Evolutionary conservation across 1,284 basidiomycete species (phyloP).

Genomic region (Malassezia arunalokei): DNA sequence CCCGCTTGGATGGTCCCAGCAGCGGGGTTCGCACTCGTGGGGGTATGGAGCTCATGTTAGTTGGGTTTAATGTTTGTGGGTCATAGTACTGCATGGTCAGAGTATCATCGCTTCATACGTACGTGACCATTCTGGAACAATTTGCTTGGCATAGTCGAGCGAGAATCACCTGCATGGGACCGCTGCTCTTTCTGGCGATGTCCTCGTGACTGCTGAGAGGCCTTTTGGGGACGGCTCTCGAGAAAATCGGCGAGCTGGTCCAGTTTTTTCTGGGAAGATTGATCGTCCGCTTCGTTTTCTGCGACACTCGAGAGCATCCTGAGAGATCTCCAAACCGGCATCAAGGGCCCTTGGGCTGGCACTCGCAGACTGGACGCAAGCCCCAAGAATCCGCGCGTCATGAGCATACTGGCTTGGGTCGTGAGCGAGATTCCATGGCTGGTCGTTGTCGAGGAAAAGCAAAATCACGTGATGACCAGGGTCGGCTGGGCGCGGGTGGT

Average conservation of each 20-base stretch:
- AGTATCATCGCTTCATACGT: neutral
- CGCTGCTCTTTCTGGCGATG: neutral
- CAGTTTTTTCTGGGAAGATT: conserved; percentile 8
- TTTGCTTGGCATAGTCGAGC: conserved; percentile 6
- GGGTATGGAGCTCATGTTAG: conserved; percentile 16
- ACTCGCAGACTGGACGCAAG: neutral
- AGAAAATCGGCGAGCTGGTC: conserved; percentile 16
- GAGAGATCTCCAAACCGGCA: no score
- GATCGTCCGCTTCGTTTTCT: neutral
- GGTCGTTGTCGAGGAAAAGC: no score
- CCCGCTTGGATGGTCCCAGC: conserved; percentile 26
- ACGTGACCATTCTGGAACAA: conserved; percentile 11
- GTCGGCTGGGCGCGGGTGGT: neutral
- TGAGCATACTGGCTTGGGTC: neutral
- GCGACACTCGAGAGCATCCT: neutral
- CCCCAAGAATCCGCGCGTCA: neutral
- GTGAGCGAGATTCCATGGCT: no score
- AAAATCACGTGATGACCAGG: no score
- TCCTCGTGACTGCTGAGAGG: neutral
- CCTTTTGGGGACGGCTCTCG: conserved; percentile 11
- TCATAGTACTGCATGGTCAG: conserved; percentile 24
- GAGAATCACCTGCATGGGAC: no score
- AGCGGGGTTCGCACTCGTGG: conserved; percentile 18
- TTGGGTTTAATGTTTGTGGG: conserved; percentile 21
- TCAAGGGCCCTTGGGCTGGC: neutral